Percentiles rank a stretch among this genome's conserved stretches.
phyloP scores from a whole-genome alignment of 257 asterid species.

The Datura wrightii region DNA sequence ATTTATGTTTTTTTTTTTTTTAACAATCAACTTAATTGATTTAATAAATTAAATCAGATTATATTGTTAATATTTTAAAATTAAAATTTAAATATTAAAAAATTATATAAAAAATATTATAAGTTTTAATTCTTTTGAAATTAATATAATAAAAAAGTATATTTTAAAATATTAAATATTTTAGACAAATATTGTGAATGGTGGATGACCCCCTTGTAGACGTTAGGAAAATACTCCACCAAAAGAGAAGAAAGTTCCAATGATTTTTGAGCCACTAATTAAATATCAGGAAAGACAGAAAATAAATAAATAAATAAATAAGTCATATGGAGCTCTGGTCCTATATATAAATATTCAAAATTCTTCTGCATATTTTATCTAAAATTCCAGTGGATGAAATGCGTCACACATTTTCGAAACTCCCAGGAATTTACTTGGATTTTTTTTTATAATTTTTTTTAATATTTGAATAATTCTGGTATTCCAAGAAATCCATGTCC shows the following conservation, averaged over 20 bases:
- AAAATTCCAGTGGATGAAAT: not conserved
- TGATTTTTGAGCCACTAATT: not conserved
- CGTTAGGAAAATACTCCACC: not conserved
- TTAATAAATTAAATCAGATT: no score
- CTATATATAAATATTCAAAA: not conserved
- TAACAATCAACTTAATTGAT: not conserved
- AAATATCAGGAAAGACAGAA: not conserved
- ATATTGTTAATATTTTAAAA: no score
- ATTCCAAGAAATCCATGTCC: not conserved
- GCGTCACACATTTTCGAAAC: not conserved
- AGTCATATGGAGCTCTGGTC: not conserved
- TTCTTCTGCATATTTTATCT: not conserved
- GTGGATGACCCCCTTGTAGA: not conserved
- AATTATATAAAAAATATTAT: no score
- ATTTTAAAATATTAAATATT: no score
- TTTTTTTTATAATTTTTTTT: not conserved
- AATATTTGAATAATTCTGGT: not conserved
- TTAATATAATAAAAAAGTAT: not conserved
- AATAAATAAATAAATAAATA: not conserved
- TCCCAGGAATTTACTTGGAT: not conserved
- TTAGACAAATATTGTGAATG: not conserved
- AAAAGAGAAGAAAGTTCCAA: not conserved
- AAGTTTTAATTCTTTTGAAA: no score
- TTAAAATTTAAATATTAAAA: no score
- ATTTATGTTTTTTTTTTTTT: no score